A percentile compares a stretch with the other conserved stretches of the same genome.
Evolutionary conservation across 108 stramenopile genomes (phyloP).

Genomic region (Nannochloropsis gaditana): DNA sequence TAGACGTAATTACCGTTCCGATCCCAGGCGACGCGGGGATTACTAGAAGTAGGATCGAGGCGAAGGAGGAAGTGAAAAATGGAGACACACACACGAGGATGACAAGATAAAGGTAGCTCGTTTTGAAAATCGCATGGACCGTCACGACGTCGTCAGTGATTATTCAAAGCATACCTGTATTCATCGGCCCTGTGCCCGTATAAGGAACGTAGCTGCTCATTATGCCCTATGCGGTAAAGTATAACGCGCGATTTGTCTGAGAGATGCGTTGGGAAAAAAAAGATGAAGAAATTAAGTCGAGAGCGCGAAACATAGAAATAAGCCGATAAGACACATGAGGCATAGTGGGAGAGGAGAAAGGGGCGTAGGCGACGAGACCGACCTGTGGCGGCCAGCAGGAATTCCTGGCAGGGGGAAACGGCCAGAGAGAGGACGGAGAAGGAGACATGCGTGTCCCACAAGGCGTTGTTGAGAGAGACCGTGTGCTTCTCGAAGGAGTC

Average conservation of each 20-base stretch:
- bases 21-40: background rate
- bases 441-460: background rate
- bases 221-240: background rate
- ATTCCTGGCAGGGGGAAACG: background rate
- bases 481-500: background rate
- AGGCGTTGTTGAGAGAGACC: background rate
- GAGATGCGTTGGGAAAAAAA: background rate
- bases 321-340: background rate
- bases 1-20: background rate
- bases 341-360: background rate
- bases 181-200: background rate
- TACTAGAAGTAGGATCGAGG: background rate
- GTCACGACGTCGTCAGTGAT: too few species aligned
- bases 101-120: background rate
- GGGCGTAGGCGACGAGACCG: background rate
- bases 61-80: background rate
- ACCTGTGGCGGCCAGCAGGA: background rate
- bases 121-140: background rate
- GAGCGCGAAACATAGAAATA: background rate
- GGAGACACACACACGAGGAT: background rate
- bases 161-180: background rate
- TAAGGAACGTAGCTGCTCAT: background rate
- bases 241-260: background rate
- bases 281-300: background rate
- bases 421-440: background rate